Evolutionary conservation across 805 yeast genomes (phyloP).

Genomic region (Starmerella apis): DNA sequence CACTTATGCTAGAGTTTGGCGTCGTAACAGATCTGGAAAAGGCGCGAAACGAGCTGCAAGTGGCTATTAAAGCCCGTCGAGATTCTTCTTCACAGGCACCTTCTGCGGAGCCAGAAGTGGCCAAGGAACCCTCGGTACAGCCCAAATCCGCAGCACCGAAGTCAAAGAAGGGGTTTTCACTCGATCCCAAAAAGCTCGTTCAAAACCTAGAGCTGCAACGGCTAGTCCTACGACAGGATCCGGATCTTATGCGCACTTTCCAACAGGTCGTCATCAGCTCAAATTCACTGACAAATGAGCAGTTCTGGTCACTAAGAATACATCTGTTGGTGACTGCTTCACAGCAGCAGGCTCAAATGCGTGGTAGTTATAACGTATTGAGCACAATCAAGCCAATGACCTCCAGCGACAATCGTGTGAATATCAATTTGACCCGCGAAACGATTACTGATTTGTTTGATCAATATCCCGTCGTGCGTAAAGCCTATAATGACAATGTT

Average conservation of each 20-base stretch:
- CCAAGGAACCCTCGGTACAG: slow-evolving; percentile 28
- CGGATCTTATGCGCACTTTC: slow-evolving; percentile 59
- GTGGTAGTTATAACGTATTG: slow-evolving; percentile 88
- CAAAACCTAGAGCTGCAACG: slow-evolving; percentile 72
- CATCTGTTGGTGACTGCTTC: slow-evolving; percentile 78
- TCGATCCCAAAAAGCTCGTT: slow-evolving; percentile 50
- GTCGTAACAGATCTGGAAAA: slow-evolving; percentile 65
- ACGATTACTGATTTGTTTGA: slow-evolving; percentile 80
- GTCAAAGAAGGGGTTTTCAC: slow-evolving; percentile 27
- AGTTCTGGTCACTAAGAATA: slow-evolving; percentile 78
- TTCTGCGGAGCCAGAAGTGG: slow-evolving; percentile 33
- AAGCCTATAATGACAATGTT: slow-evolving; percentile 82
- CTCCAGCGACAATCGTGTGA: slow-evolving; percentile 82
- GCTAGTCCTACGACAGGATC: slow-evolving; percentile 57
- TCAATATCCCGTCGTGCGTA: slow-evolving; percentile 83
- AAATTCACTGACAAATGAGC: slow-evolving; percentile 59
- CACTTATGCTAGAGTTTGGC: slow-evolving; percentile 50
- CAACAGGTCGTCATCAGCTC: slow-evolving; percentile 76
- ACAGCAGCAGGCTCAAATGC: slow-evolving; percentile 66
- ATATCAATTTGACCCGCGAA: slow-evolving; percentile 83
- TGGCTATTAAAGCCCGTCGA: slow-evolving; percentile 33
- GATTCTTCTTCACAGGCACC: slow-evolving; percentile 53
- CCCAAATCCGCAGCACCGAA: not conserved
- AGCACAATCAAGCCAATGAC: slow-evolving; percentile 92
- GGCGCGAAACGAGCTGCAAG: slow-evolving; percentile 24